Evolutionary conservation across 176 grass and related monocot species (phyloP), one percentile per base, ranked within the genome.

Genomic region (Avena sativa): DNA sequence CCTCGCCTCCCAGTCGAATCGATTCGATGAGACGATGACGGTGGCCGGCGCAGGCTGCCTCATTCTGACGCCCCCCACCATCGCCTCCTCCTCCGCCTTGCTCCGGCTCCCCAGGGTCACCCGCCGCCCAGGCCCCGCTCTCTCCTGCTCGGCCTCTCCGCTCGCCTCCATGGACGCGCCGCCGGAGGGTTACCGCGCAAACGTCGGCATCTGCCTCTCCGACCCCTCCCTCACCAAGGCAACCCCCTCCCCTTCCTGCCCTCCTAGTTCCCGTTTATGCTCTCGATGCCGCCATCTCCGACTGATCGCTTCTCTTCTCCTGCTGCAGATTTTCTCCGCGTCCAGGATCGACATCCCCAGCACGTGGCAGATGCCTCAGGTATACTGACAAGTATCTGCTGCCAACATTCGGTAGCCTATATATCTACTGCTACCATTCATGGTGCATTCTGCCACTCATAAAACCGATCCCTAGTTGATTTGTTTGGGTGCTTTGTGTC

Each of bases 321-420:
- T 20, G 8, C 56, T 21, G 12, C 71, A 96, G 93, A 93, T 98
- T 44, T 98, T 98, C 77, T 81, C 87, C 62, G 93, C 96, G 21
- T 96, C 96, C 30, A 94, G 96, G 90, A 84, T 94, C 79, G 90
- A 98, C 93, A 83, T 96, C 48, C 92, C 92, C 56, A 89, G 66
- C 85, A 87, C 89, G 10, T 98, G 94, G 97, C 93, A 96, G 79
- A 96, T 98, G 97, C 97, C 96, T 90, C 96, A 98, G 96, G 92
- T 96, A 64, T 6, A 61, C 30, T 66, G 2, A 2, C 17, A 8
- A 38, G 36, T 38, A 38, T 16, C 21, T 17, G 63, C 12, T 62
- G 9, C 23, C 15, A 36, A 4, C 34, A 2, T n/a, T 68, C 12
- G 11, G 6, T 46, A 28, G 30, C 5, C 8, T 86, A 4, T 14